A percentile compares a stretch with the other conserved stretches of the same genome.
Evolutionary conservation across 192 early-diverging fungal genomes (phyloP).

Genomic region (Diversispora epigaea): DNA sequence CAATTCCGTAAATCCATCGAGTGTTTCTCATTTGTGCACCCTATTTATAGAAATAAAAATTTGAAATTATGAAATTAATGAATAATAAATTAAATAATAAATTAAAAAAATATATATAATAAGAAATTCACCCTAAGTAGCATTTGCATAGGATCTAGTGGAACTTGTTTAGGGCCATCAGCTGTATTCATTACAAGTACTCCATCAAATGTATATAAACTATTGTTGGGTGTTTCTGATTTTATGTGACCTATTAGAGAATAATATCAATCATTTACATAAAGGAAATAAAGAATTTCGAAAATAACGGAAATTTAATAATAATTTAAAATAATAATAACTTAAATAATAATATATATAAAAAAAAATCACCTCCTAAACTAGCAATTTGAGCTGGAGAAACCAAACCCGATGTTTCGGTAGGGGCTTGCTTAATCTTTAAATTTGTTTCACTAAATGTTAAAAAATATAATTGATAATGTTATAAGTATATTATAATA

Average conservation of each 20-base stretch:
- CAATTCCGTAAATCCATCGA: slow-evolving; percentile 89
- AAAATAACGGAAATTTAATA: background rate
- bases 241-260: slow-evolving; percentile 65
- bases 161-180: slow-evolving; percentile 60
- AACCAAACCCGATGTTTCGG: slow-evolving; percentile 76
- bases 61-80: background rate
- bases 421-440: slow-evolving; percentile 92
- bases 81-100: background rate
- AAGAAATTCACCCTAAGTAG: slow-evolving; percentile 63
- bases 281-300: background rate
- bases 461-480: slow-evolving; percentile 2
- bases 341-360: too few relatives aligned
- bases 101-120: background rate
- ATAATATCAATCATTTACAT: background rate
- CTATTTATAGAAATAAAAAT: slow-evolving; percentile 28
- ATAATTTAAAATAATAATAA: background rate
- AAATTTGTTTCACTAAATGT: slow-evolving; percentile 86
- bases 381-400: slow-evolving; percentile 67
- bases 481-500: background rate
- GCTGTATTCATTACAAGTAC: slow-evolving; percentile 59
- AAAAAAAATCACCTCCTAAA: background rate
- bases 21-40: slow-evolving; percentile 95
- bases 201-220: slow-evolving; percentile 94
- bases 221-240: slow-evolving; percentile 94
- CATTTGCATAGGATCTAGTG: slow-evolving; percentile 91